Evolutionary conservation across 192 early-diverging fungal genomes (phyloP).

Genomic region (Rhizoclosmatium globosum): DNA sequence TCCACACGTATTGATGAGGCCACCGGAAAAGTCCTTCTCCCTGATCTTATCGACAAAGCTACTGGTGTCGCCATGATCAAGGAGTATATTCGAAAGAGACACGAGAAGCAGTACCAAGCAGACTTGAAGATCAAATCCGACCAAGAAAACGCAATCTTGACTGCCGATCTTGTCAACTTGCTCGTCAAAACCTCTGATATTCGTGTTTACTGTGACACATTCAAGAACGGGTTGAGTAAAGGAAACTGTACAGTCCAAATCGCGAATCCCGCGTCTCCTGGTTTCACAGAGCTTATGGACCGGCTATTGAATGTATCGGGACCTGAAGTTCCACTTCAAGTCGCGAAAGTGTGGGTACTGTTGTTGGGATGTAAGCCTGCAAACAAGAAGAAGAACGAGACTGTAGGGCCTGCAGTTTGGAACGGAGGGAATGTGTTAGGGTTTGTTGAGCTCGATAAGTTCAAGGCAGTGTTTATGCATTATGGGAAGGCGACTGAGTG

Average conservation of each 20-base stretch:
- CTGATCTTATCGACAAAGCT: slow-evolving; percentile 13
- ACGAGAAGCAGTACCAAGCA: slow-evolving; percentile 19
- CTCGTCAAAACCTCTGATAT: slow-evolving; percentile 15
- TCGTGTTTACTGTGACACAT: slow-evolving; percentile 17
- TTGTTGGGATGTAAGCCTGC: slow-evolving; percentile 15
- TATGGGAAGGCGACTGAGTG: not conserved
- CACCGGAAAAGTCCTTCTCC: slow-evolving; percentile 1
- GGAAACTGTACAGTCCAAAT: slow-evolving; percentile 19
- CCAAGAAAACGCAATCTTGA: slow-evolving; percentile 29
- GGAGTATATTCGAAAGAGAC: slow-evolving; percentile 19
- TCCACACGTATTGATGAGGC: slow-evolving; percentile 28
- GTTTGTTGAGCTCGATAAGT: slow-evolving; percentile 26
- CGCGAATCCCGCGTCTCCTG: slow-evolving; percentile 1
- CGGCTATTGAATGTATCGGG: slow-evolving; percentile 2
- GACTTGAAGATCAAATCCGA: slow-evolving; percentile 36
- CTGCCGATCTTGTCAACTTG: slow-evolving; percentile 14
- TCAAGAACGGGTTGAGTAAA: slow-evolving; percentile 27
- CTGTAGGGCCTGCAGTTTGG: slow-evolving; percentile 28
- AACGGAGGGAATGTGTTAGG: slow-evolving; percentile 44
- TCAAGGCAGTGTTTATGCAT: not conserved
- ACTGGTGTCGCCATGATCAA: not conserved
- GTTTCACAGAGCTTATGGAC: not conserved
- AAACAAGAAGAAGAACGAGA: not conserved
- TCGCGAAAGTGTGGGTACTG: slow-evolving; percentile 20
- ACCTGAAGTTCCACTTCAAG: not conserved